Evolutionary conservation across 2,329 filamentous ascomycete genomes (phyloP).

Genomic region (Xylaria sp.): DNA sequence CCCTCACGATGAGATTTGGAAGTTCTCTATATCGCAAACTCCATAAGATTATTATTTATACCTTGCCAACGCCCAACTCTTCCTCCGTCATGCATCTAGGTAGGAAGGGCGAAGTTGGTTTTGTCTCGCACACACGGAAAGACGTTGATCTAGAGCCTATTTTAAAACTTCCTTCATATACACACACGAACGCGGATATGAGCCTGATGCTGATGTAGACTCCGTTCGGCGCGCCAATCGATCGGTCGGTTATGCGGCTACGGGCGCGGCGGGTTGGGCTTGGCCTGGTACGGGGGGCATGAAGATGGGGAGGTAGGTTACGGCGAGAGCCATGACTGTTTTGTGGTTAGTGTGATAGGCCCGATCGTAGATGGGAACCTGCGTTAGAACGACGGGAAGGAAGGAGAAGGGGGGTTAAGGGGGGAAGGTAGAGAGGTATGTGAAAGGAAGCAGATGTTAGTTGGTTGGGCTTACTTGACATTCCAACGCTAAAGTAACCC

Average conservation of each 20-base stretch:
- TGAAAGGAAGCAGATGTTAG: neutral
- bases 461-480: conserved; percentile 68
- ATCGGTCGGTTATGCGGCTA: conserved; percentile 41
- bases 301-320: conserved; percentile 63
- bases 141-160: neutral
- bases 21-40: neutral
- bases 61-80: neutral
- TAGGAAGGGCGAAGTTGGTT: neutral
- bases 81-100: neutral
- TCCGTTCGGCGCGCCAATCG: neutral
- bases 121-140: neutral
- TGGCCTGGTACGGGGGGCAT: conserved; percentile 54
- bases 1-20: neutral
- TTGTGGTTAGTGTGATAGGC: conserved; percentile 9
- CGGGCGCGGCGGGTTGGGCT: conserved; percentile 44
- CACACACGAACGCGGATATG: neutral
- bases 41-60: neutral
- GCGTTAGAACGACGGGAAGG: no score
- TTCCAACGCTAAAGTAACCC: conserved; percentile 76
- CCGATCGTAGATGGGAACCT: neutral
- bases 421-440: no score
- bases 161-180: neutral
- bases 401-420: conserved; percentile 50
- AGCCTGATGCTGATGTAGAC: neutral
- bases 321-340: conserved; percentile 68